phyloP scores from a whole-genome alignment of 768 basidiomycete genomes.

The Lactarius tabidus region DNA sequence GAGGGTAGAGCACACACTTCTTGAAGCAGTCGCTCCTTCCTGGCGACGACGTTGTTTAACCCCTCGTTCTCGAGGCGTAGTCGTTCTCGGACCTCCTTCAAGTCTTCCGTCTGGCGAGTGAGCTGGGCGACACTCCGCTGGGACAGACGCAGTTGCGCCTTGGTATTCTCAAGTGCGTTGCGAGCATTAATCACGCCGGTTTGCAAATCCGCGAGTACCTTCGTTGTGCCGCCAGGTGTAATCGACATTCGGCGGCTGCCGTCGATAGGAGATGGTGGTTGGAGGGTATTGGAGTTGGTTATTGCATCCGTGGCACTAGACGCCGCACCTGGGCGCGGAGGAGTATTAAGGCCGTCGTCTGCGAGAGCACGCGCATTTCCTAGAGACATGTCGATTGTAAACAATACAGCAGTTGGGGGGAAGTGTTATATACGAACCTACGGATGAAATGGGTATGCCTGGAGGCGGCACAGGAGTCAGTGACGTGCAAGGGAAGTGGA shows the following conservation, averaged over 20 bases:
- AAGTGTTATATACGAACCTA: constrained; percentile 26
- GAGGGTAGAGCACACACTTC: constrained; percentile 49
- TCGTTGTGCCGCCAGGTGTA: constrained; percentile 77
- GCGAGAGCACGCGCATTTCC: constrained; percentile 83
- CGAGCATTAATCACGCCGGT: constrained; percentile 75
- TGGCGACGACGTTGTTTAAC: constrained; percentile 79
- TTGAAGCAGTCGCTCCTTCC: constrained; percentile 83
- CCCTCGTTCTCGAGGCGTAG: constrained; percentile 83
- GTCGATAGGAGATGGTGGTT: constrained; percentile 31
- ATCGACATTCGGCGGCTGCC: constrained; percentile 51
- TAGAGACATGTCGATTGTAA: constrained; percentile 32
- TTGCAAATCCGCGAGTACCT: constrained; percentile 84
- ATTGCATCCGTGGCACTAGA: constrained; percentile 33
- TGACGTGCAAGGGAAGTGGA: constrained; percentile 18
- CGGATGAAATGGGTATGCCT: constrained; percentile 49
- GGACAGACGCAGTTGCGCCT: constrained; percentile 71
- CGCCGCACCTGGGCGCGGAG: constrained; percentile 32
- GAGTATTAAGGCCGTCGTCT: constrained; percentile 53
- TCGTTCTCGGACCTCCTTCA: constrained; percentile 83
- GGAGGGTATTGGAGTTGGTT: constrained; percentile 28
- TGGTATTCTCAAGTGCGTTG: constrained; percentile 82
- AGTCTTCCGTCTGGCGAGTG: constrained; percentile 81
- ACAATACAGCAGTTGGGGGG: not conserved
- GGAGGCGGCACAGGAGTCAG: constrained; percentile 11
- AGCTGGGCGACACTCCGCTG: constrained; percentile 82